phyloP scores from a whole-genome alignment of 495 filamentous ascomycete genomes.

The Geoglossum glabrum region DNA sequence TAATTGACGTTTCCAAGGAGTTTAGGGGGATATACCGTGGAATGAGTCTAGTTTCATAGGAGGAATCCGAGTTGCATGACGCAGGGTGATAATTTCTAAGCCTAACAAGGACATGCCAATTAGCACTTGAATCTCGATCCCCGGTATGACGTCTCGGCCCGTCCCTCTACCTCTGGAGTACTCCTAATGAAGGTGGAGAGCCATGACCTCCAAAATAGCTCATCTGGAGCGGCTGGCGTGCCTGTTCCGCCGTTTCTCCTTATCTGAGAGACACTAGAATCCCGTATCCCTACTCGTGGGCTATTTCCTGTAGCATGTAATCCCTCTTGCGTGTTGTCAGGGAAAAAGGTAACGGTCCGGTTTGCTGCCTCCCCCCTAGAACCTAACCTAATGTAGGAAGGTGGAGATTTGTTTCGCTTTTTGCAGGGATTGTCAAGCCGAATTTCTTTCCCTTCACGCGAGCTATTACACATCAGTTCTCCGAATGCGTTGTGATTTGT shows the following conservation, averaged over 20 bases:
- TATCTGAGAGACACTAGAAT: background rate
- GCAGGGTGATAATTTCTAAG: background rate
- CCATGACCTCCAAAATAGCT: background rate
- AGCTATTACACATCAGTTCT: background rate
- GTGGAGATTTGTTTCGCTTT: background rate
- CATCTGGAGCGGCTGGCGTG: background rate
- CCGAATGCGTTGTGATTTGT: background rate
- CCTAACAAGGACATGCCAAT: too few species aligned
- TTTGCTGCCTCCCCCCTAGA: background rate
- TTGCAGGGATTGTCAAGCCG: background rate
- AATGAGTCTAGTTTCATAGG: background rate
- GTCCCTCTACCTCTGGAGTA: background rate
- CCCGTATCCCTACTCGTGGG: background rate
- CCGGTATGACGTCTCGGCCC: background rate
- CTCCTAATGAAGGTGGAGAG: background rate
- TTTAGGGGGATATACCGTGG: background rate
- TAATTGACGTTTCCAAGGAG: background rate
- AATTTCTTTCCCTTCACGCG: background rate
- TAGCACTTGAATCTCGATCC: background rate
- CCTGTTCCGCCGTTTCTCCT: background rate
- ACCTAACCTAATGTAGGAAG: background rate
- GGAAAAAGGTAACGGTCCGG: background rate
- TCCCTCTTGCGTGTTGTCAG: background rate
- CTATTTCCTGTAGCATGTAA: background rate
- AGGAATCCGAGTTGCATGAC: background rate